Conservation (phyloP, 192 early-diverging fungal species). For the Geosiphon pyriformis region DNA sequence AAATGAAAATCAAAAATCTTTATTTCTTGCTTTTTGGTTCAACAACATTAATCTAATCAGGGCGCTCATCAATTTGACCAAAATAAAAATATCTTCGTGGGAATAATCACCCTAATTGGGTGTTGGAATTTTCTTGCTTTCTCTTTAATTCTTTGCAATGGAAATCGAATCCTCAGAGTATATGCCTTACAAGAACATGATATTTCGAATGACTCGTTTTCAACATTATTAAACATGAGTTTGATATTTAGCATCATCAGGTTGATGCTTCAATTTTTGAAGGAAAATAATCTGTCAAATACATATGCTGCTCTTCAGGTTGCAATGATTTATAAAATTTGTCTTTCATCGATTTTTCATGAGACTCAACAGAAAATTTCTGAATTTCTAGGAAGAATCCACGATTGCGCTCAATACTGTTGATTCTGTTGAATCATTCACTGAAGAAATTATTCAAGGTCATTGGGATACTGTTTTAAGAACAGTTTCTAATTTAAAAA, state of each 20-base stretch:
- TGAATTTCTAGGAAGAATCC: constrained; percentile 63
- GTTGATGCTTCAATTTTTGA: constrained; percentile 89
- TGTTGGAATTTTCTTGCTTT: too few relatives aligned
- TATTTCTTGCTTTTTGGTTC: too few relatives aligned
- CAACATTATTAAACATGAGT: too few relatives aligned
- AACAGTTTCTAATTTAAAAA: constrained; percentile 59
- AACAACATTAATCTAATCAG: too few relatives aligned
- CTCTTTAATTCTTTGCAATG: constrained; percentile 39
- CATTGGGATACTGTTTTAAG: constrained; percentile 83
- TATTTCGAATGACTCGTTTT: background rate
- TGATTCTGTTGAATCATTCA: constrained; percentile 71
- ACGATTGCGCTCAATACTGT: constrained; percentile 78
- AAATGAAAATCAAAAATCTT: too few relatives aligned
- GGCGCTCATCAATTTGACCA: too few relatives aligned
- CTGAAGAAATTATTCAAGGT: constrained; percentile 68
- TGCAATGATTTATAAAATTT: constrained; percentile 4
- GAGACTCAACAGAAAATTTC: background rate
- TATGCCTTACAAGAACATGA: background rate
- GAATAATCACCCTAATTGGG: too few relatives aligned
- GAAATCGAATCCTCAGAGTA: constrained; percentile 62
- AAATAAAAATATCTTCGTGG: too few relatives aligned
- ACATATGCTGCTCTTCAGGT: constrained; percentile 74
- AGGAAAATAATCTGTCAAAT: constrained; percentile 82
- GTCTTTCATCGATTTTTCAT: background rate
- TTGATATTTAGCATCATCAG: constrained; percentile 71